phyloP scores from a whole-genome alignment of 2,329 filamentous ascomycete genomes.

The Tolypocladium sp. region DNA sequence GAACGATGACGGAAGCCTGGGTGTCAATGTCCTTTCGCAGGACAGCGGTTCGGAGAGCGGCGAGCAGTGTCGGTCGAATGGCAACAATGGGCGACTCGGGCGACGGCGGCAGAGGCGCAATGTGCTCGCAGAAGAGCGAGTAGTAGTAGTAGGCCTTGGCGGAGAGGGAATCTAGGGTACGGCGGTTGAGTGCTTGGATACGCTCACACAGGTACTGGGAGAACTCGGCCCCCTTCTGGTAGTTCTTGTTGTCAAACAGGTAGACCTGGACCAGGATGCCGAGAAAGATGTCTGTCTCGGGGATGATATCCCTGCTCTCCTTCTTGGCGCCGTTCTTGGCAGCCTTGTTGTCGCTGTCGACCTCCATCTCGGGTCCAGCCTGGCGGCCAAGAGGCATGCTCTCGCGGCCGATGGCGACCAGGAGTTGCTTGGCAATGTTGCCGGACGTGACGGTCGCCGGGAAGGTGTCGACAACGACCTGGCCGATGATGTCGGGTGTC shows the following conservation, averaged over 20 bases:
- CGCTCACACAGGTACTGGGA: conserved; percentile 75
- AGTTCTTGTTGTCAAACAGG: conserved; percentile 77
- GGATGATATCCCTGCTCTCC: conserved; percentile 66
- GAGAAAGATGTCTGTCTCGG: conserved; percentile 83
- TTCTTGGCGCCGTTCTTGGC: conserved; percentile 52
- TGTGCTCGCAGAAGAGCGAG: conserved; percentile 87
- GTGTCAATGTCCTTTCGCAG: conserved; percentile 94
- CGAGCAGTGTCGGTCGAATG: conserved; percentile 77
- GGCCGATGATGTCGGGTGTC: conserved; percentile 69
- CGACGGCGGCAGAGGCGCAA: conserved; percentile 79
- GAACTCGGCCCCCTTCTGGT: conserved; percentile 72
- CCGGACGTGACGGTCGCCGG: conserved; percentile 51
- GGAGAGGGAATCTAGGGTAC: conserved; percentile 86
- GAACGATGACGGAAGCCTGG: conserved; percentile 91
- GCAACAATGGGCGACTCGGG: conserved; percentile 79
- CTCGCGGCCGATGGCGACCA: conserved; percentile 60
- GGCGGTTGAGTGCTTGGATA: conserved; percentile 82
- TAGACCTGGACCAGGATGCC: conserved; percentile 81
- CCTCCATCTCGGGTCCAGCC: conserved; percentile 59
- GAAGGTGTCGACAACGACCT: conserved; percentile 76
- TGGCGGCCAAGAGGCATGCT: conserved; percentile 52
- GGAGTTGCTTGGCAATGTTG: conserved; percentile 58
- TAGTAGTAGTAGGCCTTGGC: conserved; percentile 98
- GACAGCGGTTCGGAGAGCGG: conserved; percentile 88
- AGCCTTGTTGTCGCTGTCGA: conserved; percentile 53